Conservation (phyloP, 805 yeast species). For the Myxozyma geophila region DNA sequence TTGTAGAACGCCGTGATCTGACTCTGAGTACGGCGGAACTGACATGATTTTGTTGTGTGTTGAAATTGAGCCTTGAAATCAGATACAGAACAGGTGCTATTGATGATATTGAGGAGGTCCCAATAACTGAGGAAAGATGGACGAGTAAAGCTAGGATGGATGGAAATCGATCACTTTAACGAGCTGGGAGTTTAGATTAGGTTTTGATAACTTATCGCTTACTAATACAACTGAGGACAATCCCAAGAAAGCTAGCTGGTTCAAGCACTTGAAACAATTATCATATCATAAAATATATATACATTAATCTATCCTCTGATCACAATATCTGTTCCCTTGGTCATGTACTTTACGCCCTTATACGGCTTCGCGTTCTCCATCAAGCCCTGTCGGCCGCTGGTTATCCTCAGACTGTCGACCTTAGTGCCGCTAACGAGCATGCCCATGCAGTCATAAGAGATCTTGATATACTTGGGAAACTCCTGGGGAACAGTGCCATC, state of each 20-base stretch:
- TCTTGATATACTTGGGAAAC: slow-evolving; percentile 54
- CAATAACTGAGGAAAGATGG: no score
- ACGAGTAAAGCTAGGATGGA: no score
- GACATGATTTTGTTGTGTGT: background rate
- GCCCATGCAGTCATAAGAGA: slow-evolving; percentile 67
- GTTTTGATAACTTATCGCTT: background rate
- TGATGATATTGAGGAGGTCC: no score
- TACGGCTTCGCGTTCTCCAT: slow-evolving; percentile 72
- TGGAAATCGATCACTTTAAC: background rate
- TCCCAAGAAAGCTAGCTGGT: background rate
- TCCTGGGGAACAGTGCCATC: slow-evolving; percentile 32
- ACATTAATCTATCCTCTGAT: slow-evolving; percentile 46
- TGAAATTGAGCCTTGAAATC: background rate
- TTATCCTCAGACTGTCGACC: slow-evolving; percentile 65
- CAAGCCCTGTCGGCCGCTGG: slow-evolving; percentile 57
- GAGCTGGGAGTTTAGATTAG: slow-evolving; percentile 1
- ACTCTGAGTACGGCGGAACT: slow-evolving; percentile 8
- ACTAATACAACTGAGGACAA: background rate
- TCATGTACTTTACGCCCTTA: slow-evolving; percentile 86
- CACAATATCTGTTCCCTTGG: slow-evolving; percentile 64
- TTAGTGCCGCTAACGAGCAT: slow-evolving; percentile 74
- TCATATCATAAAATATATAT: background rate
- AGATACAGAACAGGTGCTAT: no score
- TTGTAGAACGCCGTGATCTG: slow-evolving; percentile 16
- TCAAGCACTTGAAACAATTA: no score